These are phyloP conservation scores for Dioscorea alata DNA, from an alignment of 106 monocot species.

Conservation along the genomic window DNA sequence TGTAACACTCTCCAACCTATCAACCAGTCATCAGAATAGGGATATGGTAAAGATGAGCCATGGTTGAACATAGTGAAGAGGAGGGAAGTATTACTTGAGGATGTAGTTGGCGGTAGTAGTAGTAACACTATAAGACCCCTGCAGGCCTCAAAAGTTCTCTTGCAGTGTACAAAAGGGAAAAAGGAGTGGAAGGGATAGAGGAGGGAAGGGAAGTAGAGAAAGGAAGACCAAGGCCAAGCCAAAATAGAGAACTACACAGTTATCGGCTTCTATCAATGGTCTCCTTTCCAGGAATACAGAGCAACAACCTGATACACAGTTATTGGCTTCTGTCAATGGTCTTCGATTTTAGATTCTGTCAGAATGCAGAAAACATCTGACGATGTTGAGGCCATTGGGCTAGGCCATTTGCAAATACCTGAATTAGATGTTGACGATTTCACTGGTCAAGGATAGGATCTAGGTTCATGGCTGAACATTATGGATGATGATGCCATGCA, in stretches of 20 bases:
- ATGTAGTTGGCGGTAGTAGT: slow-evolving; percentile 35
- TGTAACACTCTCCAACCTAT: slow-evolving; percentile 12
- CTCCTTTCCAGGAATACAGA: slow-evolving; percentile 13
- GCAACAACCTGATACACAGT: background rate
- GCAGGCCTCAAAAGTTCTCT: slow-evolving; percentile 35
- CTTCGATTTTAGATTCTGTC: background rate
- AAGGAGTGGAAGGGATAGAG: slow-evolving; percentile 55
- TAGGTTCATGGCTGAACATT: slow-evolving; percentile 37
- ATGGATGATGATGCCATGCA: slow-evolving; percentile 38
- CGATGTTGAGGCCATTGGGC: slow-evolving; percentile 18
- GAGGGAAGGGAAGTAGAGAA: slow-evolving; percentile 38
- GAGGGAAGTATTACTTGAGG: slow-evolving; percentile 51
- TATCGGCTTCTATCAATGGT: slow-evolving; percentile 28
- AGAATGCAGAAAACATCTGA: slow-evolving; percentile 9
- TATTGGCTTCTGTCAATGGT: background rate
- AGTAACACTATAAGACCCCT: slow-evolving; percentile 14
- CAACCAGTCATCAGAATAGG: slow-evolving; percentile 21
- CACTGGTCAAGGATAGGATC: slow-evolving; percentile 43
- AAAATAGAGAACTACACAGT: slow-evolving; percentile 43
- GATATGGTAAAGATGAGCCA: slow-evolving; percentile 28
- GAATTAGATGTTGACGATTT: slow-evolving; percentile 33
- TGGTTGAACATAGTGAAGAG: slow-evolving; percentile 44
- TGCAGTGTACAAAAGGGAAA: slow-evolving; percentile 43
- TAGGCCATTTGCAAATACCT: slow-evolving; percentile 20
- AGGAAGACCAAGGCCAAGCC: slow-evolving; percentile 46